Percentiles rank a stretch among this genome's conserved stretches.
These are phyloP conservation scores for Medicago arabica DNA, from an alignment of 306 rosid species.

Conservation along the genomic window DNA sequence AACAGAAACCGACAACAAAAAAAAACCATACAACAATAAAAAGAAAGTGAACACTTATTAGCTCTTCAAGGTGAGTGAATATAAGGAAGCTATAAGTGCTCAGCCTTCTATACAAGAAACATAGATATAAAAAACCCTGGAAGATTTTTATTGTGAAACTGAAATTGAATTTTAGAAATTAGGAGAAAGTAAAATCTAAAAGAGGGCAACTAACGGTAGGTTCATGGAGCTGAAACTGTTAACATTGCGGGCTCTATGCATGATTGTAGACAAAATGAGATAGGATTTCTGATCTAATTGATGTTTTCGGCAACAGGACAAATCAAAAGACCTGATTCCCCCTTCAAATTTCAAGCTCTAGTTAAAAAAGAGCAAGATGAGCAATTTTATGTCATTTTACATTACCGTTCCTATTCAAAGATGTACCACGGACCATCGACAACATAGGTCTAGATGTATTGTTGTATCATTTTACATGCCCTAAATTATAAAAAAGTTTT, in stretches of 20 bases:
- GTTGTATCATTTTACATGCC: constrained; percentile 21
- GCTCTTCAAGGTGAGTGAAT: too few species aligned
- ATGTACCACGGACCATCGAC: constrained; percentile 18
- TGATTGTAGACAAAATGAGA: constrained; percentile 1
- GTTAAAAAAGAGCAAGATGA: neutral
- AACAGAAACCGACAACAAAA: neutral
- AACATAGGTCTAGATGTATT: constrained; percentile 26
- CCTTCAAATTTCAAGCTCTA: neutral
- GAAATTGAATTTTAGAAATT: too few species aligned
- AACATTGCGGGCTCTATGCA: neutral
- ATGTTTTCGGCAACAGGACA: neutral
- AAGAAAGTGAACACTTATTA: neutral
- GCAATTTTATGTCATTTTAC: constrained; percentile 1
- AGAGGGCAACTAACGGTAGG: too few species aligned
- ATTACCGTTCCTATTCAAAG: neutral
- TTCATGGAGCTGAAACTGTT: constrained; percentile 3
- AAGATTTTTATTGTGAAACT: too few species aligned
- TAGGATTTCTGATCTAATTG: constrained; percentile 23
- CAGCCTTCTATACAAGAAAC: too few species aligned
- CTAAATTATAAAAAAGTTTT: constrained; percentile 23
- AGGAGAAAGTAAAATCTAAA: too few species aligned
- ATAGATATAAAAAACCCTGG: too few species aligned
- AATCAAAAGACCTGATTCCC: neutral
- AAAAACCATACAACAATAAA: neutral
- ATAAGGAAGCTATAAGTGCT: too few species aligned